Conservation (phyloP, 2,329 filamentous ascomycete genomes). For the Teratosphaeria viscida region DNA sequence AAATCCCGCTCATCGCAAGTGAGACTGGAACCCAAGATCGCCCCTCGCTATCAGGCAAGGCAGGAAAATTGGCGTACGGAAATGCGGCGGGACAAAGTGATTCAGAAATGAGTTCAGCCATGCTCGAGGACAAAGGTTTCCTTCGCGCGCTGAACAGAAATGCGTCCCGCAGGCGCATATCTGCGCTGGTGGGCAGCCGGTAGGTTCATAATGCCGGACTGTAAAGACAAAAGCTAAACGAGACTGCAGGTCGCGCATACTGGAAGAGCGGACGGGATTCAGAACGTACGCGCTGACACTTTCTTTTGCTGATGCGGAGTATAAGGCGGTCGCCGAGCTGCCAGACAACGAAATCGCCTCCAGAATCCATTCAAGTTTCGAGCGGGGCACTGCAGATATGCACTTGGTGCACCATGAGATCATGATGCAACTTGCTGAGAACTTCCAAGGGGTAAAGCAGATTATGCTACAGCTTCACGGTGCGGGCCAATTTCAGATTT, state of each 20-base stretch:
- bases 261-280: not conserved
- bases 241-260: not conserved
- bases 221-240: not conserved
- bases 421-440: not conserved
- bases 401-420: not conserved
- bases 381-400: not conserved
- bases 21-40: not conserved
- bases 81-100: not conserved
- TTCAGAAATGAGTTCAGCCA: not conserved
- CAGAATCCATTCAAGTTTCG: not conserved
- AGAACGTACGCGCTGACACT: not conserved
- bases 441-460: not conserved
- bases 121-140: not conserved
- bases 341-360: not conserved
- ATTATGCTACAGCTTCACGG: not conserved
- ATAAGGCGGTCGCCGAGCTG: not conserved
- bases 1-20: not conserved
- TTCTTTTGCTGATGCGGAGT: not conserved
- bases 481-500: not conserved
- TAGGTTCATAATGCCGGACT: not conserved
- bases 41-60: not conserved
- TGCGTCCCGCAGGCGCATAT: not conserved
- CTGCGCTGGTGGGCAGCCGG: not conserved
- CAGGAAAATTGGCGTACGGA: not conserved
- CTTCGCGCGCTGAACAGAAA: not conserved